These are phyloP conservation scores for Mycena metata DNA, from an alignment of 768 basidiomycete species.

Conservation along the genomic window DNA sequence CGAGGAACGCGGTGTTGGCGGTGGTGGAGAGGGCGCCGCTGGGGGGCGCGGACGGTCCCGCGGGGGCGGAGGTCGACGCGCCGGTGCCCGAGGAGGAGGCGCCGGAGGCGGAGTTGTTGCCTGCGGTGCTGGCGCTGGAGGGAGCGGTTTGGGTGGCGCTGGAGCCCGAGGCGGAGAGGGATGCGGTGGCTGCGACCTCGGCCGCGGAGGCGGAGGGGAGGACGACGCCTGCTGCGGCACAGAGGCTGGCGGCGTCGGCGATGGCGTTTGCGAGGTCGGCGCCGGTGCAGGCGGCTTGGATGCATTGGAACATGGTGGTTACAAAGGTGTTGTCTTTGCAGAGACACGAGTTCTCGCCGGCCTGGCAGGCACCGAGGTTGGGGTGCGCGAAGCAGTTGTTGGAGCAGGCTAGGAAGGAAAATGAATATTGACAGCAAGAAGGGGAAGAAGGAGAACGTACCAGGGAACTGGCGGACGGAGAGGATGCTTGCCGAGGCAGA, in stretches of 20 bases:
- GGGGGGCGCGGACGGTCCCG: conserved; percentile 33
- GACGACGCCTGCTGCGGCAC: conserved; percentile 68
- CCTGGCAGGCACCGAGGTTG: conserved; percentile 59
- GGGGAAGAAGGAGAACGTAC: conserved; percentile 44
- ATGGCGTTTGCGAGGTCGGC: conserved; percentile 61
- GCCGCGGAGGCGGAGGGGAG: conserved; percentile 52
- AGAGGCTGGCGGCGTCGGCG: conserved; percentile 55
- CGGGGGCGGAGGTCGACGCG: conserved; percentile 7
- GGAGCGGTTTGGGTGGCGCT: conserved; percentile 35
- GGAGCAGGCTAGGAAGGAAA: conserved; percentile 63
- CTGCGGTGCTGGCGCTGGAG: no score
- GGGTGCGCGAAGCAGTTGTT: conserved; percentile 60
- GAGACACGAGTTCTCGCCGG: conserved; percentile 68
- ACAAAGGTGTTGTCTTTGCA: conserved; percentile 67
- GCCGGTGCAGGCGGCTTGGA: conserved; percentile 60
- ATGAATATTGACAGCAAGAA: neutral
- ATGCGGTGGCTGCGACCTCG: conserved; percentile 37
- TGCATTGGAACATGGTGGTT: conserved; percentile 60
- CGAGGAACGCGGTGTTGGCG: conserved; percentile 54
- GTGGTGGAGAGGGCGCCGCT: conserved; percentile 42
- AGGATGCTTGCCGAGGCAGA: conserved; percentile 52
- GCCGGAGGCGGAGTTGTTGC: conserved; percentile 49
- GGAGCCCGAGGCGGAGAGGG: conserved; percentile 7
- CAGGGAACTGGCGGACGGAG: conserved; percentile 55
- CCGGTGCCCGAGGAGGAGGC: conserved; percentile 52